phyloP scores from a whole-genome alignment of 441 rosid species.

The Brassica balearica region DNA sequence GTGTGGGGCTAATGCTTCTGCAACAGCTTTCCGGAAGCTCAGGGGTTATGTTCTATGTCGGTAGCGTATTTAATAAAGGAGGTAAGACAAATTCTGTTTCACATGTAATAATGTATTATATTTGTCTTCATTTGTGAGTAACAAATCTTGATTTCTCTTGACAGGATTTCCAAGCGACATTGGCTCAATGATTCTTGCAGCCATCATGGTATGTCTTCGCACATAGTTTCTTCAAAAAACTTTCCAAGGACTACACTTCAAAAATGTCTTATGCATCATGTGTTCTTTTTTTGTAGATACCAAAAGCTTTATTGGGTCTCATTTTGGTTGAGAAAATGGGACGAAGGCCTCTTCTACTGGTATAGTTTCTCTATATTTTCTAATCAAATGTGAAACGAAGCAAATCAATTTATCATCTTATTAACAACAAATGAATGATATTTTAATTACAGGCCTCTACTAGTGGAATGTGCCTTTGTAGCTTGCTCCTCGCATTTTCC shows the following conservation, averaged over 20 bases:
- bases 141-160: not conserved
- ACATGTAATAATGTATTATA: not conserved
- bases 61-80: constrained; percentile 52
- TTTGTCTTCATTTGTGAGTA: not conserved
- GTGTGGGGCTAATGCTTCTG: constrained; percentile 63
- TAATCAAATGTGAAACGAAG: constrained; percentile 10
- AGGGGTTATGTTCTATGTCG: constrained; percentile 56
- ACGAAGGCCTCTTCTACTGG: constrained; percentile 61
- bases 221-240: not conserved
- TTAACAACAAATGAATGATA: constrained; percentile 22
- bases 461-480: constrained; percentile 48
- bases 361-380: constrained; percentile 15
- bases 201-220: constrained; percentile 49
- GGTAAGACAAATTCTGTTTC: constrained; percentile 40
- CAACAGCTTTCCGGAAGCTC: constrained; percentile 56
- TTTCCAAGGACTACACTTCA: constrained; percentile 1
- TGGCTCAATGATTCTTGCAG: constrained; percentile 55
- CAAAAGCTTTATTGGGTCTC: constrained; percentile 42
- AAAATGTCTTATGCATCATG: not conserved
- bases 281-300: constrained; percentile 49
- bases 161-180: constrained; percentile 50
- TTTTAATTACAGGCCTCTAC: constrained; percentile 50
- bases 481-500: constrained; percentile 48
- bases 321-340: constrained; percentile 59
- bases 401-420: not conserved